Evolutionary conservation across 305 asterid genomes (phyloP).

Genomic region (Fraxinus floribunda): DNA sequence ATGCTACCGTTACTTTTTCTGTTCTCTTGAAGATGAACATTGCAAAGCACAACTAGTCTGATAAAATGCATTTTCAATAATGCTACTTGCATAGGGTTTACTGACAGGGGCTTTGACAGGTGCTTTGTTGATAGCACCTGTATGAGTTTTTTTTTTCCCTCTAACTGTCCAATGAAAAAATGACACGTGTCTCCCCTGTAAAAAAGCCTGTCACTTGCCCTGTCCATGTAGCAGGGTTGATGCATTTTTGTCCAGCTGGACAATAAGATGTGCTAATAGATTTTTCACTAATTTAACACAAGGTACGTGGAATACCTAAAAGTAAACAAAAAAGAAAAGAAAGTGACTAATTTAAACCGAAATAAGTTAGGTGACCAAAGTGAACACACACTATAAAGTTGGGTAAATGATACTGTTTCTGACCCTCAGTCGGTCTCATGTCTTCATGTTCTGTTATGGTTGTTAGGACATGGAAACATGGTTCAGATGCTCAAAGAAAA

Average conservation of each 20-base stretch:
- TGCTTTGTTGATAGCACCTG: not conserved
- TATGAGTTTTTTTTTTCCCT: not conserved
- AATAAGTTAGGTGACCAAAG: not conserved
- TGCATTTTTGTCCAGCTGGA: not conserved
- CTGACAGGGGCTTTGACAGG: not conserved
- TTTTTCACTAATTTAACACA: not conserved
- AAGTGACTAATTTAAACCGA: not conserved
- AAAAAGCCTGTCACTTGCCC: not conserved
- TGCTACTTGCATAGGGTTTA: not conserved
- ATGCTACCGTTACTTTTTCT: not conserved
- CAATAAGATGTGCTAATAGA: not conserved
- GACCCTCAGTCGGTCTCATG: not conserved
- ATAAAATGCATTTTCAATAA: not conserved
- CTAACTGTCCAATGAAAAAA: not conserved
- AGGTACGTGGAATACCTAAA: not conserved
- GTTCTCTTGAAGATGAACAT: not conserved
- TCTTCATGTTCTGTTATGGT: not conserved
- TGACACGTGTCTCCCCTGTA: not conserved
- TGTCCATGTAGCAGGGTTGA: not conserved
- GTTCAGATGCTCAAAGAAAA: not conserved
- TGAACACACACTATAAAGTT: not conserved
- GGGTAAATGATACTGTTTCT: not conserved
- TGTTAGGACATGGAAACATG: not conserved
- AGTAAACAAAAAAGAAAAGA: not conserved
- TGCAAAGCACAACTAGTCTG: not conserved